Evolutionary conservation across 305 asterid genomes (phyloP), one percentile per base, ranked within the genome.

Genomic region (Salvia sclarea): DNA sequence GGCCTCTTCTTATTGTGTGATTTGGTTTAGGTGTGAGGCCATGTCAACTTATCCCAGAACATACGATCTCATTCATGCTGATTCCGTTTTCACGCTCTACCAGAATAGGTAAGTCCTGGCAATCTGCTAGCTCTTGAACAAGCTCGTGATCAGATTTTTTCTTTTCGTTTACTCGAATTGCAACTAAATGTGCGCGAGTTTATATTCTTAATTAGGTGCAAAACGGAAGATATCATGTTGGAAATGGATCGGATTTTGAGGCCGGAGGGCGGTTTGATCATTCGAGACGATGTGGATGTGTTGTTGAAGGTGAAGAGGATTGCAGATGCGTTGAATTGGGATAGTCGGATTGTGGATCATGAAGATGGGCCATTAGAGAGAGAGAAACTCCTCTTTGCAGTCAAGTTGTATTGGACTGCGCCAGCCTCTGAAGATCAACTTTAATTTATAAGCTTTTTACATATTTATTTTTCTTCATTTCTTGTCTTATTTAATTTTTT

Each of bases 41-140:
- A 84, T 87, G 87, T 89, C 95, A 4, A 85, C 93, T 8, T 87
- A 89, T 57, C 96, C 96, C 11, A 77, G 95, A 80, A 87, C 93
- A 7, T 89, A 87, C 25, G 95, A 89, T 63, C 81, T 89, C 14
- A 81, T 89, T 24, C 96, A 89, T 71, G 89, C 95, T 0, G 93
- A 85, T 53, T 83, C 86, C 0, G 44, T 82, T 43, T 85, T 85
- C 31, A 80, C 83, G 6, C 76, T 85, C 57, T 85, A 85, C 85
- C 76, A 79, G 22, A 75, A 77, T 12, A 79, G 83, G 90, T 82
- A 17, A 6, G 24, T 0, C 11, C 14, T n/a, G n/a, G n/a, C n/a
- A n/a, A n/a, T n/a, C n/a, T n/a, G 11, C 12, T 0, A 3, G 59
- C 37, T 54, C 40, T 1, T 54, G 60, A 54, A 16, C 40, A 54